A percentile compares a stretch with the other conserved stretches of the same genome.
phyloP scores from a whole-genome alignment of 352 stramenopile species.

The Peronospora belbahrii region DNA sequence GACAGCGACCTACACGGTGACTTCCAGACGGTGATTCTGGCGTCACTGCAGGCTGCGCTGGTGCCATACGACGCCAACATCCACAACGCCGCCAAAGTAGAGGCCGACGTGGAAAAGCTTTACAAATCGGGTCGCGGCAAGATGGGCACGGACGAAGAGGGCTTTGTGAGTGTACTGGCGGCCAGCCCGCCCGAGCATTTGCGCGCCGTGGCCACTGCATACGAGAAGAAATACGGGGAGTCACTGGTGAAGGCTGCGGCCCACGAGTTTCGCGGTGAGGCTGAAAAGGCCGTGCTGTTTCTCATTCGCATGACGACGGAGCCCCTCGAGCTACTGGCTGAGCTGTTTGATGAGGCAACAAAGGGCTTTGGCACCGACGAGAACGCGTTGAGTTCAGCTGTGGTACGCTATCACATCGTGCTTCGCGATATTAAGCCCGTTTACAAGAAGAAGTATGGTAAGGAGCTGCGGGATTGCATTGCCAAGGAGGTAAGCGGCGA shows the following conservation, averaged over 20 bases:
- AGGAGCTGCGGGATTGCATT: slow-evolving; percentile 78
- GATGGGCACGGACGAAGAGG: slow-evolving; percentile 62
- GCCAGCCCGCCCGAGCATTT: slow-evolving; percentile 54
- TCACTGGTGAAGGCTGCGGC: slow-evolving; percentile 48
- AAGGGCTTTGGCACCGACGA: slow-evolving; percentile 70
- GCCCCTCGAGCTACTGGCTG: slow-evolving; percentile 49
- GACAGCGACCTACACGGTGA: slow-evolving; percentile 64
- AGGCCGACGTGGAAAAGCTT: slow-evolving; percentile 48
- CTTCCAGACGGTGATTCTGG: slow-evolving; percentile 67
- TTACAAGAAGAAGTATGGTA: slow-evolving; percentile 78
- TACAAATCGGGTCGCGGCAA: slow-evolving; percentile 68
- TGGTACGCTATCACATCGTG: slow-evolving; percentile 81
- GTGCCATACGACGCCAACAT: slow-evolving; percentile 49
- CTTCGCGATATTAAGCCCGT: slow-evolving; percentile 71
- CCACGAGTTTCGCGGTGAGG: slow-evolving; percentile 58
- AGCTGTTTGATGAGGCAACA: slow-evolving; percentile 64
- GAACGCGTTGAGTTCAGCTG: slow-evolving; percentile 44
- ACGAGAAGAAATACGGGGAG: slow-evolving; percentile 68
- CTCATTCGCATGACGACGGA: slow-evolving; percentile 57
- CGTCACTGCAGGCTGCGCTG: slow-evolving; percentile 47
- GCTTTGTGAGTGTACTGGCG: slow-evolving; percentile 49
- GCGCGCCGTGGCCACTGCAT: slow-evolving; percentile 45
- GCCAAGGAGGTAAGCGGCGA: slow-evolving; percentile 64
- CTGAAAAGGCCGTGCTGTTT: slow-evolving; percentile 55
- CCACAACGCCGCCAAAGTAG: slow-evolving; percentile 57